Evolutionary conservation across 2,329 filamentous ascomycete genomes (phyloP).

Genomic region (Microsporum canis): DNA sequence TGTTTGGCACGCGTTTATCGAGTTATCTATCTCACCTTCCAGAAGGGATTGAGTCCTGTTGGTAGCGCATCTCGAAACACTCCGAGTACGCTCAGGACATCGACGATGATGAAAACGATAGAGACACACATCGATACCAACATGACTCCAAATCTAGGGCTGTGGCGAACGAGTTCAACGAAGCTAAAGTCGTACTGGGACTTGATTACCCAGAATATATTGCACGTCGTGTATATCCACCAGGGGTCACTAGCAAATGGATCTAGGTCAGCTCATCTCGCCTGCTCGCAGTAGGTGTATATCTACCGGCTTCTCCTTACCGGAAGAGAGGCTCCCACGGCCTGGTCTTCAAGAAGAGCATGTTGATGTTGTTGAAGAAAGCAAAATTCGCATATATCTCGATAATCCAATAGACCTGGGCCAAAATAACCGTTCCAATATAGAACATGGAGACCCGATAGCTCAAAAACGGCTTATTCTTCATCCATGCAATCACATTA

Average conservation of each 20-base stretch:
- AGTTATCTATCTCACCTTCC: constrained; percentile 35
- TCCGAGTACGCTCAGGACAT: constrained; percentile 48
- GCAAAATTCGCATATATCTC: constrained; percentile 56
- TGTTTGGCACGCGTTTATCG: too few species aligned
- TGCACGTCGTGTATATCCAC: constrained; percentile 54
- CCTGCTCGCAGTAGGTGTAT: background rate
- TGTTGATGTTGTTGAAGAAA: constrained; percentile 48
- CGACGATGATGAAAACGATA: constrained; percentile 50
- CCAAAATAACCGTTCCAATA: constrained; percentile 47
- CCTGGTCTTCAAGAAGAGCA: constrained; percentile 44
- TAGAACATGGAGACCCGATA: constrained; percentile 43
- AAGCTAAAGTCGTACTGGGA: constrained; percentile 49
- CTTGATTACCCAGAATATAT: constrained; percentile 53
- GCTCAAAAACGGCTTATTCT: constrained; percentile 50
- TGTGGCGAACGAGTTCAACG: constrained; percentile 47
- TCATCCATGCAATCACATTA: constrained; percentile 58
- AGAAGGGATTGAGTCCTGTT: constrained; percentile 55
- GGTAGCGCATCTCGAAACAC: constrained; percentile 33
- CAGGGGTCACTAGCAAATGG: constrained; percentile 44
- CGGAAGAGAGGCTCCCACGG: constrained; percentile 51
- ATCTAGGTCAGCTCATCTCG: constrained; percentile 5
- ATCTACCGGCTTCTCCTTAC: constrained; percentile 21
- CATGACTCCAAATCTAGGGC: constrained; percentile 54
- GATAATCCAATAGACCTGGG: constrained; percentile 52
- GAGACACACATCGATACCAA: constrained; percentile 50